Evolutionary conservation across 495 filamentous ascomycete species (phyloP).

Genomic region (Darksidea phi): DNA sequence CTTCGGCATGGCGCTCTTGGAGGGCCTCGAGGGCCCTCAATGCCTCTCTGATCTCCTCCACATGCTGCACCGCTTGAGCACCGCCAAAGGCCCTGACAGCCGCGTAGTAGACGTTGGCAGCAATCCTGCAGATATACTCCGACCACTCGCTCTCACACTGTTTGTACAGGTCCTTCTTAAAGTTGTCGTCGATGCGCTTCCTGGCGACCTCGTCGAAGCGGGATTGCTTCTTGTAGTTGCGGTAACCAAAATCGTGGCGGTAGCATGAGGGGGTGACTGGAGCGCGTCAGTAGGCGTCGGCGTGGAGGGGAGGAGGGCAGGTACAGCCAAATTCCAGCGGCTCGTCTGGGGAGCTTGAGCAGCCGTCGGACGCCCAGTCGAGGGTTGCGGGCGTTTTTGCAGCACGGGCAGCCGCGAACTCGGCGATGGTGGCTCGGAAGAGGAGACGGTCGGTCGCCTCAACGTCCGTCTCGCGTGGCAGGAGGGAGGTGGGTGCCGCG

Average conservation of each 20-base stretch:
- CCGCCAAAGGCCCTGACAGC: background rate
- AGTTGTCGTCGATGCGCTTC: conserved; percentile 47
- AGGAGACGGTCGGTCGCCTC: conserved; percentile 43
- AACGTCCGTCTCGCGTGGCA: conserved; percentile 15
- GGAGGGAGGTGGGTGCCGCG: conserved; percentile 17
- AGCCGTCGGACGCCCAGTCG: conserved; percentile 45
- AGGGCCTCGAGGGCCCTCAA: too few species aligned
- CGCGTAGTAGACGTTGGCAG: background rate
- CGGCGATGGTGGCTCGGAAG: conserved; percentile 39
- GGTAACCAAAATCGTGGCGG: conserved; percentile 54
- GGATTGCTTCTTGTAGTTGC: conserved; percentile 47
- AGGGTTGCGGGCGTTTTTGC: conserved; percentile 39
- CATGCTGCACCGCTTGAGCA: too few species aligned
- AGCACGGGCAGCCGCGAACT: conserved; percentile 40
- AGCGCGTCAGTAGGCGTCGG: background rate
- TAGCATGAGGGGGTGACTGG: conserved; percentile 38
- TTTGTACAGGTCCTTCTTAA: conserved; percentile 44
- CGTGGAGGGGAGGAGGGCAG: background rate
- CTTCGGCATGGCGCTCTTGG: too few species aligned
- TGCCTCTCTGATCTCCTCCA: too few species aligned
- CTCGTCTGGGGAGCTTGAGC: conserved; percentile 47
- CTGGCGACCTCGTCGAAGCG: conserved; percentile 45
- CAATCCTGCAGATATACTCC: conserved; percentile 38
- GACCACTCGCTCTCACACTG: conserved; percentile 23
- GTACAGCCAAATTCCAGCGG: conserved; percentile 48